Evolutionary conservation across 176 grass and related monocot genomes (phyloP), one percentile per base, ranked within the genome.

Genomic region (Hyparrhenia diplandra): DNA sequence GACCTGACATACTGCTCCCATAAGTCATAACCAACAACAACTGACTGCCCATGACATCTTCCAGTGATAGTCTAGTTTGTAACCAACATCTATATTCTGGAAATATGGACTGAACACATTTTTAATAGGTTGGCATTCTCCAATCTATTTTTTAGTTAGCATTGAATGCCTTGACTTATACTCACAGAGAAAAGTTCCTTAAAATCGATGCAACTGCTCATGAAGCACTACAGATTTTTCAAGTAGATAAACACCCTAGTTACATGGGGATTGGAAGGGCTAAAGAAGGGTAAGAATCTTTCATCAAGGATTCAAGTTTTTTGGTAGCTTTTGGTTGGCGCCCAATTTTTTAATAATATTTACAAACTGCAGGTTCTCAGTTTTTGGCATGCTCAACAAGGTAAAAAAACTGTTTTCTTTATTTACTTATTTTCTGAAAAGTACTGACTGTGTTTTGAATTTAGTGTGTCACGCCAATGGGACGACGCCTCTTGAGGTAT

Each of bases 341-440:
- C 87, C 47, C 31, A 17, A 12, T 7, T 27, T n/a, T n/a, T 80
- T 47, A 84, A 88, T 75, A 40, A 65, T 52, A 76, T 32, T 52
- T 54, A 58, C 5, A 57, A 88, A 42, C 45, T 84, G 64, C 95
- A 98, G 95, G 84, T 98, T 98, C 74, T 98, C 95, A 83, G 85
- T 98, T 73, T 98, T 98, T 89, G 92, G 95, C 66, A 94, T 98
- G 84, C 84, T 98, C 75, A 98, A 98, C 80, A 92, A 98, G 89
- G 95, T 98, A 82, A 64, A 66, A 5, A 81, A 79, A 6, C 5
- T 75, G n/a, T 21, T 46, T 78, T 75, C 39, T 69, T 55, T 59
- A 41, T 74, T 74, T 74, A 30, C 25, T n/a, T 86, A 23, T 62
- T 32, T 74, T 76, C n/a, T 82, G 43, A 28, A 67, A 74, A 37